These are phyloP conservation scores for Daldinia eschscholtzii DNA, from an alignment of 2,329 filamentous ascomycete species.

Conservation along the genomic window DNA sequence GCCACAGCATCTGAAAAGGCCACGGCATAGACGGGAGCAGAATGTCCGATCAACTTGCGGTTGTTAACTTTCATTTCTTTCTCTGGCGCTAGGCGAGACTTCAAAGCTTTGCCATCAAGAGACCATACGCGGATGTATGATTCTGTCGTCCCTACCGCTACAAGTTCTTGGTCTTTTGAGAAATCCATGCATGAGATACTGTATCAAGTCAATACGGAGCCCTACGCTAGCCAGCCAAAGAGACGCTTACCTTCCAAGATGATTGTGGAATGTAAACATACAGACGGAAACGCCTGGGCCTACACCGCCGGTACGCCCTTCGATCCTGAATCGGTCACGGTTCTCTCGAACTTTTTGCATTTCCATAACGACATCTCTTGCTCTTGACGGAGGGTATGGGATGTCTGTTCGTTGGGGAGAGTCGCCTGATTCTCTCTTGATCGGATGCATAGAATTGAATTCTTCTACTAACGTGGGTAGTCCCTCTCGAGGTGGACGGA, in stretches of 20 bases:
- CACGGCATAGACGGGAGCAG: slow-evolving; percentile 88
- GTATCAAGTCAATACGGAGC: slow-evolving; percentile 20
- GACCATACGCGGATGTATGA: slow-evolving; percentile 97
- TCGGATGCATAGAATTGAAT: slow-evolving; percentile 81
- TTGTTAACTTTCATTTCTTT: slow-evolving; percentile 71
- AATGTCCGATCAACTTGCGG: slow-evolving; percentile 87
- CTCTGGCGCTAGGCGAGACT: slow-evolving; percentile 71
- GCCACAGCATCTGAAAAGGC: slow-evolving; percentile 84
- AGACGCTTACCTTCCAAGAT: slow-evolving; percentile 79
- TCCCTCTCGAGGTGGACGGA: slow-evolving; percentile 77
- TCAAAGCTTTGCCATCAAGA: slow-evolving; percentile 84
- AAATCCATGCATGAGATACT: slow-evolving; percentile 96
- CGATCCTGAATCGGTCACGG: slow-evolving; percentile 90
- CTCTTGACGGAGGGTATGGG: slow-evolving; percentile 87
- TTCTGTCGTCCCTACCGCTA: slow-evolving; percentile 90
- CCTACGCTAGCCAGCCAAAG: neutral
- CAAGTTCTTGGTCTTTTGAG: slow-evolving; percentile 87
- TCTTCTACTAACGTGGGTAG: slow-evolving; percentile 83
- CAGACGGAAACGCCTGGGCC: slow-evolving; percentile 88
- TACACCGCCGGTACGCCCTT: slow-evolving; percentile 83
- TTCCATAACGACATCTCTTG: slow-evolving; percentile 92
- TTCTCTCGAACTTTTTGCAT: slow-evolving; percentile 95
- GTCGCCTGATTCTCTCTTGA: slow-evolving; percentile 92
- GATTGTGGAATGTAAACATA: slow-evolving; percentile 99
- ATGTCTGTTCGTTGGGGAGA: slow-evolving; percentile 82